These are phyloP conservation scores for Wickerhamomyces sp. DNA, from an alignment of 1,139 yeast species.

Conservation along the genomic window DNA sequence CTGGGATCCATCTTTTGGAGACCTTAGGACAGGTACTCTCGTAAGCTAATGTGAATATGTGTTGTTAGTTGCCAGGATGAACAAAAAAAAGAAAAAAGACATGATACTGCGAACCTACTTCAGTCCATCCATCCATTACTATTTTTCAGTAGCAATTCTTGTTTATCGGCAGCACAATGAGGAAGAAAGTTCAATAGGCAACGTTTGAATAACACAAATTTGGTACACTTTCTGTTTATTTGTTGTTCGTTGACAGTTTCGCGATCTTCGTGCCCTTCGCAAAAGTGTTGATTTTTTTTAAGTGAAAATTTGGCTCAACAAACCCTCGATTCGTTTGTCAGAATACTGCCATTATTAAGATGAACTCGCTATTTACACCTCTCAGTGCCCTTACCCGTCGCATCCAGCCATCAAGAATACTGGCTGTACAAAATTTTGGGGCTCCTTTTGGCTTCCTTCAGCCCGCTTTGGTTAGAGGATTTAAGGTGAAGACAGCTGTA, in stretches of 20 bases:
- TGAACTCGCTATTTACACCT: slow-evolving; percentile 20
- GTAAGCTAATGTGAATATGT: slow-evolving; percentile 7
- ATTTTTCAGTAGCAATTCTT: not conserved
- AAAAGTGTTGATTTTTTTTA: no score
- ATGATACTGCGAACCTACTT: slow-evolving; percentile 12
- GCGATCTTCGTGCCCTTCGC: no score
- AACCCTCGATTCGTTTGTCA: no score
- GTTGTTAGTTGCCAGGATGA: slow-evolving; percentile 5
- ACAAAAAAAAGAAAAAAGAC: no score
- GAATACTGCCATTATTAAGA: no score
- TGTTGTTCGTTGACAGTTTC: no score
- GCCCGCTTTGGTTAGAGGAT: slow-evolving; percentile 41
- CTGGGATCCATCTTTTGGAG: slow-evolving; percentile 15
- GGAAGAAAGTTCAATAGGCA: no score
- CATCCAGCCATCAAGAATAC: slow-evolving; percentile 16
- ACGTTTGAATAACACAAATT: no score
- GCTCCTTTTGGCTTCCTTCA: slow-evolving; percentile 21
- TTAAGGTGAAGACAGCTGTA: slow-evolving; percentile 77
- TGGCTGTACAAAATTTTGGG: slow-evolving; percentile 9
- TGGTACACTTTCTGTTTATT: no score
- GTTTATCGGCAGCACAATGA: not conserved
- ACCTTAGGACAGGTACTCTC: slow-evolving; percentile 19
- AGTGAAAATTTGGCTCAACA: no score
- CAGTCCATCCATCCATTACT: slow-evolving; percentile 23
- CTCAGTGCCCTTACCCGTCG: slow-evolving; percentile 14